Conservation (phyloP, 2,329 filamentous ascomycete genomes). For the Aspergillus felis region DNA sequence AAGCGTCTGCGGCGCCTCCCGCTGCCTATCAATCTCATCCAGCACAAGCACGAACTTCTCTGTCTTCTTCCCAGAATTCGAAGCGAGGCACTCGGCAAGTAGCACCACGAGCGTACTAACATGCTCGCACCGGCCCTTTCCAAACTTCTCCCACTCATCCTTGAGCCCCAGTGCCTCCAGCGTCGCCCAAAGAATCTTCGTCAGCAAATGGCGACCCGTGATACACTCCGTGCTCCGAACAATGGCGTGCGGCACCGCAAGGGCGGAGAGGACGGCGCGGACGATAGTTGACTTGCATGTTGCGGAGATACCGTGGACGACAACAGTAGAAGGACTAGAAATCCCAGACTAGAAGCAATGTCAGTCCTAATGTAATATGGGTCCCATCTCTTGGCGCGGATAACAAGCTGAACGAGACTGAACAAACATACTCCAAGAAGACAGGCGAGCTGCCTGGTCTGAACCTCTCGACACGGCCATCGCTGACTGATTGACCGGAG, state of each 20-base stretch:
- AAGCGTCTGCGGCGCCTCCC: conserved; percentile 73
- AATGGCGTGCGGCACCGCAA: conserved; percentile 46
- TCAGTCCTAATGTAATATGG: neutral
- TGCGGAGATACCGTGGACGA: conserved; percentile 79
- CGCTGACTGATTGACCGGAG: conserved; percentile 32
- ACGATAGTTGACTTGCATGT: conserved; percentile 80
- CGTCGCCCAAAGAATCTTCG: conserved; percentile 42
- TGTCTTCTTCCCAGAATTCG: conserved; percentile 21
- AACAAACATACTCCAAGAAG: conserved; percentile 35
- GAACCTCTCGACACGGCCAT: conserved; percentile 44
- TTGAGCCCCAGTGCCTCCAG: conserved; percentile 33
- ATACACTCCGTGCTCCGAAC: conserved; percentile 45
- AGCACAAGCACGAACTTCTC: conserved; percentile 76
- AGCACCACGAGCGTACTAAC: conserved; percentile 72
- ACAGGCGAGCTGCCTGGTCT: conserved; percentile 38
- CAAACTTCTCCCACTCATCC: conserved; percentile 43
- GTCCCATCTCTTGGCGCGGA: neutral
- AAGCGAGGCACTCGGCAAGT: conserved; percentile 48
- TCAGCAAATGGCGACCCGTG: conserved; percentile 43
- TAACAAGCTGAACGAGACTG: conserved; percentile 12
- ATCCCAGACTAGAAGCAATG: conserved; percentile 32
- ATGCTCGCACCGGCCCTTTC: conserved; percentile 68
- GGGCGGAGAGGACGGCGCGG: conserved; percentile 58
- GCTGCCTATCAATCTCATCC: conserved; percentile 80
- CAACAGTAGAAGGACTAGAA: conserved; percentile 69